Evolutionary conservation across 192 early-diverging fungal genomes (phyloP).

Genomic region (Coemansia umbellata): DNA sequence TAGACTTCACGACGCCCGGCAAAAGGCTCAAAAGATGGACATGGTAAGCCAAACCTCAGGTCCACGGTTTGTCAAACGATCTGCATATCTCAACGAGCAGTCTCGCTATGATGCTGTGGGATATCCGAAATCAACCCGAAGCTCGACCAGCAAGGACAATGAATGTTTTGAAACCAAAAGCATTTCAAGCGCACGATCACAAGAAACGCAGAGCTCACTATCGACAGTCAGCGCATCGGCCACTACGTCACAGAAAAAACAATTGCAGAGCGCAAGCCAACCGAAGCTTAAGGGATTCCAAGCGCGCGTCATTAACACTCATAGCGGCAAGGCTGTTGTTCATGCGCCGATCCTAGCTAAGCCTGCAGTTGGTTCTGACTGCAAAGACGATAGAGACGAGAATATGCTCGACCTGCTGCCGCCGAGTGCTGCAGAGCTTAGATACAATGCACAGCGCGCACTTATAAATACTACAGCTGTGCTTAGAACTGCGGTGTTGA

Average conservation of each 20-base stretch:
- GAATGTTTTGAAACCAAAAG: neutral
- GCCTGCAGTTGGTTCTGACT: neutral
- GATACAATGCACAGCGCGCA: slow-evolving; percentile 45
- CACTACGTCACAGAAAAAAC: too few relatives aligned
- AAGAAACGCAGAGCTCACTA: slow-evolving; percentile 1
- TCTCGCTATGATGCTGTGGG: slow-evolving; percentile 25
- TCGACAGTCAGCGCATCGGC: too few relatives aligned
- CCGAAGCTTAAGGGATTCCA: slow-evolving; percentile 40
- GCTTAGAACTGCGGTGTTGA: slow-evolving; percentile 12
- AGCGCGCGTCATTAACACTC: slow-evolving; percentile 40
- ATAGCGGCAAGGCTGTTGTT: slow-evolving; percentile 28
- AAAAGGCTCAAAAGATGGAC: slow-evolving; percentile 5
- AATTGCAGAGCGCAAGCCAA: slow-evolving; percentile 9
- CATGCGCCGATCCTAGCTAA: slow-evolving; percentile 25
- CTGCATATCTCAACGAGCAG: slow-evolving; percentile 15
- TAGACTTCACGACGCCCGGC: slow-evolving; percentile 8
- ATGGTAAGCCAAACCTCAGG: slow-evolving; percentile 1
- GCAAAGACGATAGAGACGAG: neutral
- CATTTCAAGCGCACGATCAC: neutral
- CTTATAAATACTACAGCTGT: slow-evolving; percentile 34
- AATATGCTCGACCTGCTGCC: slow-evolving; percentile 27
- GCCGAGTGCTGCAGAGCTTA: slow-evolving; percentile 33
- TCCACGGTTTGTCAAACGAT: slow-evolving; percentile 18
- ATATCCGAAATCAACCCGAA: slow-evolving; percentile 36
- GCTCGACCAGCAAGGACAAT: neutral